Base-by-base conservation (phyloP, 148 eudicot genomes). In the Chenopodium album region DNA sequence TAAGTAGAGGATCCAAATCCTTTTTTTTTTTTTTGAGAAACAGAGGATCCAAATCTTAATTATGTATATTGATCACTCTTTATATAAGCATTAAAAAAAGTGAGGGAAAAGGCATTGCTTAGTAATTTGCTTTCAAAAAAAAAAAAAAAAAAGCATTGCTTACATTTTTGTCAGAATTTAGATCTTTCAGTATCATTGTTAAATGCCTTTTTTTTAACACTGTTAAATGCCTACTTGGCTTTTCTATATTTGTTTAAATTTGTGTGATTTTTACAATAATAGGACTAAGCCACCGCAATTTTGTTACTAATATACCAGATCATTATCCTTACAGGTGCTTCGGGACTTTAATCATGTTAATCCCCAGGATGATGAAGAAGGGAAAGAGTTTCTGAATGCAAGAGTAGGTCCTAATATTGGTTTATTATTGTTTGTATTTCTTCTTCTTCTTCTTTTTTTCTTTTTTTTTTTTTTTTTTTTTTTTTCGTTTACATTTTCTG, bases 331-430 rank as follows among this genome's bases (percentile, higher is more conserved):
- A 80, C 92, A 96, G 99, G 89, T 96, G 87, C 97, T 96, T 85
- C 92, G 98, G 56, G 99, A 96, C 73, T 96, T 96, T 81, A 96
- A 96, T 86, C 98, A 96, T 87, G 99, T 96, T 78, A 92, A 96
- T 88, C 97, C 98, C 65, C 97, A 90, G 78, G 92, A 91, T 85
- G 99, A 96, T 62, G 95, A 91, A 48, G 98, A 96, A 73, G 99
- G 99, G 75, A 96, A 92, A 82, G 98, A 92, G 78, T 96, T 96
- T 74, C 77, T 89, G 54, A 88, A 89, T 64, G 82, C 95, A 59
- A 92, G 99, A 88, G 99, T 96, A 94, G 75, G 97, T 76, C 46
- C 60, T 22, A 16, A 37, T 10, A 19, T 71, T 62, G 77, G 34
- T 59, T 60, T 72, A 29, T 70, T 10, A 13, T 50, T 20, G 2